These are phyloP conservation scores for Russula vinacea DNA, from an alignment of 768 basidiomycete species.

Conservation along the genomic window DNA sequence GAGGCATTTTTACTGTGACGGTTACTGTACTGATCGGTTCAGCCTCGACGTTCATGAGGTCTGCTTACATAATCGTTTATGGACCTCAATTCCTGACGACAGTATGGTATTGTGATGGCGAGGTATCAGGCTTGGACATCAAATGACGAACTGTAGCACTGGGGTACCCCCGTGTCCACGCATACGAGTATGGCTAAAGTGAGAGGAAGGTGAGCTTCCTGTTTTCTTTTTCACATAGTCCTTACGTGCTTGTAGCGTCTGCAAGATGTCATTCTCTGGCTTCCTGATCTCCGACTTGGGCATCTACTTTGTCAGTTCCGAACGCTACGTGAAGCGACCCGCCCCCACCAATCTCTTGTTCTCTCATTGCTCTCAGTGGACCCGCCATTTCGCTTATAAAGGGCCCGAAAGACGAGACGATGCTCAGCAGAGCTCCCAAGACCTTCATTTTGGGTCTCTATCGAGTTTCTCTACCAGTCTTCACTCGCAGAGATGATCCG, in stretches of 20 bases:
- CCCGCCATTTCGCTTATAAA: background rate
- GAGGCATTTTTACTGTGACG: background rate
- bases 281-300: background rate
- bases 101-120: too few relatives aligned
- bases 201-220: background rate
- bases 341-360: background rate
- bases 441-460: background rate
- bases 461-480: background rate
- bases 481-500: constrained; percentile 5
- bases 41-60: background rate
- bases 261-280: background rate
- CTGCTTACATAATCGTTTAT: too few relatives aligned
- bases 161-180: too few relatives aligned
- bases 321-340: too few relatives aligned
- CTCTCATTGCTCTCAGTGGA: background rate
- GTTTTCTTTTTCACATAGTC: background rate
- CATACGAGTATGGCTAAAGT: too few relatives aligned
- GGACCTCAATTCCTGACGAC: too few relatives aligned
- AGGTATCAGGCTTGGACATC: too few relatives aligned
- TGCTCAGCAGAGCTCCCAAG: background rate
- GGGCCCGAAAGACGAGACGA: background rate
- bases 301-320: background rate
- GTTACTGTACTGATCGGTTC: background rate
- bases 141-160: too few relatives aligned
- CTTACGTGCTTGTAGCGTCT: background rate